Evolutionary conservation across 345 rosid species (phyloP).

Genomic region (Arabidopsis suecica): DNA sequence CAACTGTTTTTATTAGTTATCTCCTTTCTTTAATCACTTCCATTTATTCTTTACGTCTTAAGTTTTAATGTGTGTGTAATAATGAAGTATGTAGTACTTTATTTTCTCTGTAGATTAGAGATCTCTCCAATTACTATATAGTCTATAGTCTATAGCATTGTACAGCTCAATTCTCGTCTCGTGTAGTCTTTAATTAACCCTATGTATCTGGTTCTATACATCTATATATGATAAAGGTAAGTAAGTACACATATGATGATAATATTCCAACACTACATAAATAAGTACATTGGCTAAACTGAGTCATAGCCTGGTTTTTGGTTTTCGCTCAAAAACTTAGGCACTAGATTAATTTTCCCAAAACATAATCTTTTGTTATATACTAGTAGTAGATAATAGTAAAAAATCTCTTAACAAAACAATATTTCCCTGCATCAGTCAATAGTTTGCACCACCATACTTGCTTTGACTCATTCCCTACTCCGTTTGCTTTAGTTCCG

Average conservation of each 20-base stretch:
- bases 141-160: background rate
- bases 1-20: conserved; percentile 31
- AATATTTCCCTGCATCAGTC: too few species aligned
- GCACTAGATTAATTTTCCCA: background rate
- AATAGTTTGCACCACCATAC: background rate
- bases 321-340: background rate
- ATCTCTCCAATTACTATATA: background rate
- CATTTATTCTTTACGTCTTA: conserved; percentile 9
- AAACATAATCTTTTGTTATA: background rate
- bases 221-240: background rate
- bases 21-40: conserved; percentile 19
- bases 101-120: background rate
- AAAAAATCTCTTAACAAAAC: too few species aligned
- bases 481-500: background rate
- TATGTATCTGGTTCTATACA: background rate
- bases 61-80: background rate
- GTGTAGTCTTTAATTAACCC: background rate
- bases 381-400: too few species aligned
- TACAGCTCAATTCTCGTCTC: background rate
- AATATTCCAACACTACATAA: background rate
- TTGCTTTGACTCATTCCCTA: conserved; percentile 10
- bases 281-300: background rate
- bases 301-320: background rate
- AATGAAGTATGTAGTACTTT: background rate
- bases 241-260: background rate